Base-by-base conservation (phyloP, 257 asterid genomes). In the Lycium barbarum region DNA sequence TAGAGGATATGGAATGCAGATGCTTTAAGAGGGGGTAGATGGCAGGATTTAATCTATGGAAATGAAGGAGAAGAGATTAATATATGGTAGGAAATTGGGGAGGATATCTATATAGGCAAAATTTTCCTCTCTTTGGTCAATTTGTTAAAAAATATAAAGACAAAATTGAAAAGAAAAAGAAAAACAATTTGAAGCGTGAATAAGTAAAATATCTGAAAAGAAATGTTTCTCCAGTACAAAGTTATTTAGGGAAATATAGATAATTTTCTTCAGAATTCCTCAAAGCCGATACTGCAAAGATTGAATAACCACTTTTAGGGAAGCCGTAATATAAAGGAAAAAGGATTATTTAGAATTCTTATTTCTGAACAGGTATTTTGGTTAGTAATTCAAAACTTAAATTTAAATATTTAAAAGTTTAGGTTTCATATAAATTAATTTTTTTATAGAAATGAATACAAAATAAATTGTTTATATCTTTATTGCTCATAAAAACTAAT, bases 1-100 rank as follows among this genome's bases (percentile, higher is more conserved):
- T 33, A 84, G 22, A 61, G 33, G 62, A 57, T 47, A 65, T 49
- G 71, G 53, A 79, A 47, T 74, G 81, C n/a, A 47, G 81, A 18
- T 36, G 78, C 14, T 54, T 17, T 13, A 54, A 54, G 18, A 54
- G 59, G 18, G 1, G n/a, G 62, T 55, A 55, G 47, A 38, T 68
- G 49, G 2, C 18, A 36, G 78, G 20, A 20, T 67, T 35, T 67
- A 17, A 35, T 67, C 49, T 67, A 13, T 35, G 49, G 20, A 67
- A 7, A 11, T 26, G 22, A 26, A 45, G 20, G 59, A 73, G 63
- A 49, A 57, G 67, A 13, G 15, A 14, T 47, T 47, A 49, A 12
- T 73, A 20, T 11, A 6, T 45, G 20, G 35, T 73, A 49, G 40
- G 61, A 49, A 73, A 74, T 74, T 74, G 62, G 18, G 36, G 22